These are phyloP conservation scores for Emmonsiellopsis sp. DNA, from an alignment of 2,329 filamentous ascomycete genomes.

Conservation along the genomic window DNA sequence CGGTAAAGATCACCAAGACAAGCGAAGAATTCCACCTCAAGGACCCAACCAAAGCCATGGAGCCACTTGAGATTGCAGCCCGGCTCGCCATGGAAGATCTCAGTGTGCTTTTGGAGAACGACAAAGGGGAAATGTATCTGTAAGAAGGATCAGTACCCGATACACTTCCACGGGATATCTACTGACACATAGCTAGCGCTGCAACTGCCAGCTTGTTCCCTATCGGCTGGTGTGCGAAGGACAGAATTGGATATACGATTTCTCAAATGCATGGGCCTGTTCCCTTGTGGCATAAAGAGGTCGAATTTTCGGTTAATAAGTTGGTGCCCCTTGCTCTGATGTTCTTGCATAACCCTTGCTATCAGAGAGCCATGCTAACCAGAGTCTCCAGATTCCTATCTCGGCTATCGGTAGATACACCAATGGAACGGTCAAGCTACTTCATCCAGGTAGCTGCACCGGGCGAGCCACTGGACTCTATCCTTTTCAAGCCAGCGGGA, in stretches of 20 bases:
- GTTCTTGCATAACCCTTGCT: neutral
- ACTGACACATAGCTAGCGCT: slow-evolving; percentile 20
- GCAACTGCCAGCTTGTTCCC: slow-evolving; percentile 46
- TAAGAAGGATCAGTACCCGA: slow-evolving; percentile 19
- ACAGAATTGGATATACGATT: slow-evolving; percentile 41
- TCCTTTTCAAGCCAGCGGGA: slow-evolving; percentile 36
- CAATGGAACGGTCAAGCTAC: slow-evolving; percentile 41
- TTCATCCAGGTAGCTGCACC: slow-evolving; percentile 40
- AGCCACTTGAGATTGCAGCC: slow-evolving; percentile 42
- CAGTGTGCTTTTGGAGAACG: slow-evolving; percentile 38
- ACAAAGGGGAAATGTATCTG: slow-evolving; percentile 40
- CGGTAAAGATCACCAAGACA: slow-evolving; percentile 22
- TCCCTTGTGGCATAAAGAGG: slow-evolving; percentile 41
- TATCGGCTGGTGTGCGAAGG: slow-evolving; percentile 41
- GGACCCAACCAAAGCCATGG: slow-evolving; percentile 21
- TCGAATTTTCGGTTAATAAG: slow-evolving; percentile 35
- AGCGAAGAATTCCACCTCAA: slow-evolving; percentile 35
- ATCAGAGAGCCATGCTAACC: slow-evolving; percentile 4
- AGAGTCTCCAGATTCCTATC: slow-evolving; percentile 32
- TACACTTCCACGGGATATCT: neutral
- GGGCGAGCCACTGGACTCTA: slow-evolving; percentile 27
- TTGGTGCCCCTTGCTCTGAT: slow-evolving; percentile 13
- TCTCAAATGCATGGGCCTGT: slow-evolving; percentile 39
- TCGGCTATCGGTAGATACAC: slow-evolving; percentile 32
- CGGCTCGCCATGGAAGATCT: slow-evolving; percentile 45